phyloP scores from a whole-genome alignment of 176 grass and related monocot genomes.

The Pontederia paniculata region DNA sequence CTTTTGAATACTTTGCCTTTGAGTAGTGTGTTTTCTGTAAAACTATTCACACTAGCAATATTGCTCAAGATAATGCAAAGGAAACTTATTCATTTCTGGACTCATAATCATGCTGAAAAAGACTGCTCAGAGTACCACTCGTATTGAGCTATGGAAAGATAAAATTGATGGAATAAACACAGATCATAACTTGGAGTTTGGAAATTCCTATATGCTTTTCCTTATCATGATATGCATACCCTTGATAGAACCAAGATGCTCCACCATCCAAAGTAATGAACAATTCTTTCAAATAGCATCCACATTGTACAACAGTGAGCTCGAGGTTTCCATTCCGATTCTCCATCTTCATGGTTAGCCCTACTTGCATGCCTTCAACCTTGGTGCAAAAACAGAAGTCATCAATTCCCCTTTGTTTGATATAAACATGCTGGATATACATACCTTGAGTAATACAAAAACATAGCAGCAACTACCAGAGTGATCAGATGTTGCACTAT shows the following conservation, averaged over 20 bases:
- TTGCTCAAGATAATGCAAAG: background rate
- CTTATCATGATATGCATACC: constrained; percentile 34
- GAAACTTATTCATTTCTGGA: background rate
- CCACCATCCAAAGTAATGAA: constrained; percentile 63
- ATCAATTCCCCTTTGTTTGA: constrained; percentile 22
- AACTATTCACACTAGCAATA: too few species aligned
- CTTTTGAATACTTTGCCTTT: background rate
- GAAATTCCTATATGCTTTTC: too few species aligned
- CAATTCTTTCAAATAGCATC: constrained; percentile 65
- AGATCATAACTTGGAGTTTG: too few species aligned
- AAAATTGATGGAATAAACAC: too few species aligned
- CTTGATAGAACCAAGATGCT: constrained; percentile 97
- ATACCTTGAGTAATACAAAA: constrained; percentile 17
- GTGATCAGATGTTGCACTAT: background rate
- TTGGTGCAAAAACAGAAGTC: constrained; percentile 35
- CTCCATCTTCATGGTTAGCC: constrained; percentile 68
- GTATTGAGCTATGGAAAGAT: too few species aligned
- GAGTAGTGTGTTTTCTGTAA: too few species aligned
- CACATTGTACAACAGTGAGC: constrained; percentile 47
- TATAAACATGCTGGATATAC: background rate
- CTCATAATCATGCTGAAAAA: too few species aligned
- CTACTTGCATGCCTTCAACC: constrained; percentile 94
- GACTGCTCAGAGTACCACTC: too few species aligned
- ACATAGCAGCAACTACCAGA: constrained; percentile 16
- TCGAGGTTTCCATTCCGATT: constrained; percentile 80